Conservation (phyloP, 768 basidiomycete genomes). For the Mycena galopus region DNA sequence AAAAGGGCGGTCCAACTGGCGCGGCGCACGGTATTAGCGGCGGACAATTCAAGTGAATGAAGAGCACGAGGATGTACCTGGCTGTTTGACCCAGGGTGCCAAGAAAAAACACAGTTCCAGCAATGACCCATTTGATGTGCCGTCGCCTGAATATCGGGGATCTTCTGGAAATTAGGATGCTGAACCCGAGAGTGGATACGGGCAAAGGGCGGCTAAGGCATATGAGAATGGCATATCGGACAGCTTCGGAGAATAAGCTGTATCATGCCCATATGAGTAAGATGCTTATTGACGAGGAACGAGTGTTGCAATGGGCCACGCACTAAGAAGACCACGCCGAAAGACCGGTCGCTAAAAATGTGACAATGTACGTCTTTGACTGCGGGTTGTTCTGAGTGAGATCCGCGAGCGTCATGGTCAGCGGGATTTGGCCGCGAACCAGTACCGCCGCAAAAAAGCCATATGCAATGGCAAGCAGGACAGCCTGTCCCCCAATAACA, state of each 20-base stretch:
- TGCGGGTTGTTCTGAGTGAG: too few relatives aligned
- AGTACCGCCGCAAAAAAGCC: background rate
- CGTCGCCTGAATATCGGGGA: background rate
- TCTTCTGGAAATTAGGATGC: slow-evolving; percentile 5
- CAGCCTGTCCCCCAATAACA: background rate
- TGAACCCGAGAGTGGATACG: slow-evolving; percentile 13
- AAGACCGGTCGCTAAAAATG: too few relatives aligned
- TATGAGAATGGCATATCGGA: background rate
- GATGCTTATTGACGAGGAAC: too few relatives aligned
- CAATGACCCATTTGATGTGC: slow-evolving; percentile 10
- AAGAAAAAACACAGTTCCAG: background rate
- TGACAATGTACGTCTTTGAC: too few relatives aligned
- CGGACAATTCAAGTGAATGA: too few relatives aligned
- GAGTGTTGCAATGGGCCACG: too few relatives aligned
- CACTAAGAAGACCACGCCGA: too few relatives aligned
- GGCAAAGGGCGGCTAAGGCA: background rate
- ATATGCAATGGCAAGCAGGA: background rate
- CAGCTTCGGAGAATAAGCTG: background rate
- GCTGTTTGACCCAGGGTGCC: slow-evolving; percentile 21
- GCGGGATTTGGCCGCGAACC: background rate
- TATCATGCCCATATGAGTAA: too few relatives aligned
- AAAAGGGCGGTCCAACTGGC: too few relatives aligned
- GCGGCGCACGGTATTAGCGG: too few relatives aligned
- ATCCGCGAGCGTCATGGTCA: too few relatives aligned
- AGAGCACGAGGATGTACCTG: too few relatives aligned